Conservation (phyloP, 2,329 filamentous ascomycete genomes). For the Botrytis hyacinthi region DNA sequence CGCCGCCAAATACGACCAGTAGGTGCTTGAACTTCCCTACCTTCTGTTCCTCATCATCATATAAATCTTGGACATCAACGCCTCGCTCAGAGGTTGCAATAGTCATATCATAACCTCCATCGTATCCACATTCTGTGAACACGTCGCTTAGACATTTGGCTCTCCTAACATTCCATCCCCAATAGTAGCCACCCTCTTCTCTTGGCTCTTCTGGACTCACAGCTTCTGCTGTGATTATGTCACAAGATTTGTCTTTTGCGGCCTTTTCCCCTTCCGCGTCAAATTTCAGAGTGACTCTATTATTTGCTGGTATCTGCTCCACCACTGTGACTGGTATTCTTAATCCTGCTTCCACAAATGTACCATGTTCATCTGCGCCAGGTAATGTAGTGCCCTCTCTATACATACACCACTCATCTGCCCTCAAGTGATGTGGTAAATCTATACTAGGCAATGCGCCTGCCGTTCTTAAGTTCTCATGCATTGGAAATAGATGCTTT, state of each 20-base stretch:
- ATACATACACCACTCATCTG: slow-evolving; percentile 75
- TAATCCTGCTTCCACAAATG: slow-evolving; percentile 58
- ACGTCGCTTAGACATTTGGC: slow-evolving; percentile 66
- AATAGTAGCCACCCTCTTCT: slow-evolving; percentile 78
- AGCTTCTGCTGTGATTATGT: slow-evolving; percentile 49
- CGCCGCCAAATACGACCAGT: slow-evolving; percentile 76
- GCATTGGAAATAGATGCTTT: slow-evolving; percentile 70
- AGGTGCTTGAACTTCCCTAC: slow-evolving; percentile 62
- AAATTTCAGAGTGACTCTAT: slow-evolving; percentile 71
- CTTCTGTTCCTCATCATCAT: slow-evolving; percentile 32
- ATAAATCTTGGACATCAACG: slow-evolving; percentile 42
- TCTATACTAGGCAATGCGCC: slow-evolving; percentile 75
- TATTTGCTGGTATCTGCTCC: slow-evolving; percentile 60
- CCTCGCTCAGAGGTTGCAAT: slow-evolving; percentile 80
- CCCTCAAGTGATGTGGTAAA: slow-evolving; percentile 78
- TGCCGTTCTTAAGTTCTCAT: slow-evolving; percentile 72
- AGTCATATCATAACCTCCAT: slow-evolving; percentile 77
- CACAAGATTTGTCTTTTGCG: slow-evolving; percentile 26
- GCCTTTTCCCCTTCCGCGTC: slow-evolving; percentile 46
- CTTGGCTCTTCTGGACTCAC: slow-evolving; percentile 68
- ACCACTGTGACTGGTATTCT: slow-evolving; percentile 49
- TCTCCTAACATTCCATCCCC: slow-evolving; percentile 74
- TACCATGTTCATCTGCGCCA: slow-evolving; percentile 45
- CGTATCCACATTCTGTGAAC: slow-evolving; percentile 73
- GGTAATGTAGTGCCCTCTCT: slow-evolving; percentile 70